Evolutionary conservation across 179 eudicot genomes (phyloP).

Genomic region (Silene vulgaris): DNA sequence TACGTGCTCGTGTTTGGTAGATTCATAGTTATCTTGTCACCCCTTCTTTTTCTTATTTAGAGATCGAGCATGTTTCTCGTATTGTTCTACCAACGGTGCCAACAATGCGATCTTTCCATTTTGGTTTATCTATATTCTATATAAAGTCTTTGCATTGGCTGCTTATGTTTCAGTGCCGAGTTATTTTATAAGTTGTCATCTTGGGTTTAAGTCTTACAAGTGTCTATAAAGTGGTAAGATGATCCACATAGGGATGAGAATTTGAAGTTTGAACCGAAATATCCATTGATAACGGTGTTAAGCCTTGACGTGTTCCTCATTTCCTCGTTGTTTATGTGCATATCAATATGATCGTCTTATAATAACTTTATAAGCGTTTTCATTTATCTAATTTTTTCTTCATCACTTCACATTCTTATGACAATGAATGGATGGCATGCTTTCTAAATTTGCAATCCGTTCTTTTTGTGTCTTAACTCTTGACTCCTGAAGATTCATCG

Average conservation of each 20-base stretch:
- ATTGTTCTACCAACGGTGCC: not conserved
- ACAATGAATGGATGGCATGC: too few species aligned
- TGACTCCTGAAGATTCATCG: not conserved
- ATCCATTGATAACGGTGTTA: too few species aligned
- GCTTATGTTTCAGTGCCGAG: not conserved
- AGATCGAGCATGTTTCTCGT: not conserved
- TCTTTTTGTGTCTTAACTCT: not conserved
- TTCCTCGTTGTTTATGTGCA: not conserved
- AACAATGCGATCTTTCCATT: not conserved
- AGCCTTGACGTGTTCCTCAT: not conserved
- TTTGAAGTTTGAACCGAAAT: too few species aligned
- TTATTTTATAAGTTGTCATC: not conserved
- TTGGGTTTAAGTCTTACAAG: not conserved
- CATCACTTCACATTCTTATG: not conserved
- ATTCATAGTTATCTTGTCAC: not conserved
- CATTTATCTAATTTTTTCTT: not conserved
- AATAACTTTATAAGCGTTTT: too few species aligned
- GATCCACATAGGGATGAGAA: too few species aligned
- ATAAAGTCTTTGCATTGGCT: slow-evolving; percentile 3
- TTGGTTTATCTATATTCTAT: not conserved
- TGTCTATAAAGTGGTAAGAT: not conserved
- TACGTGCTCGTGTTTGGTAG: slow-evolving; percentile 19
- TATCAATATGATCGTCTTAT: not conserved
- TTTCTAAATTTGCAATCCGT: not conserved
- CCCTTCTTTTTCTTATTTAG: not conserved